Base-by-base conservation (phyloP, 1,284 basidiomycete genomes). In the Microbotryum violaceum region DNA sequence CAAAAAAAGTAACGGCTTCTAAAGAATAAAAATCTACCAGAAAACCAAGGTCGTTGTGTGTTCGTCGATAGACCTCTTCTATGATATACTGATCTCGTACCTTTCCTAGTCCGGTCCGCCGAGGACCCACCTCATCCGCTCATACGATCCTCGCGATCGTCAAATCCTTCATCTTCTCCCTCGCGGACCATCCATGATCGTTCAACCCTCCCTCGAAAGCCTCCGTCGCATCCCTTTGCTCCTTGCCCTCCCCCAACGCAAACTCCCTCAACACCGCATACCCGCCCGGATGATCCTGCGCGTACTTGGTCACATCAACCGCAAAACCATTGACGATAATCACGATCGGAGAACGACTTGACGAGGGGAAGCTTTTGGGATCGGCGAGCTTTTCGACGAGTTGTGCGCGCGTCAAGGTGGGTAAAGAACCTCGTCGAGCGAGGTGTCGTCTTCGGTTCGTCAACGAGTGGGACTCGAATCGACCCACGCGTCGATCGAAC, bases 181-280 rank as follows among this genome's bases (percentile, higher is more conserved):
- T 57, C 48, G 60, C 60, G n/a, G 42, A 48, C 60, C 60, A 62
- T 2, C 51, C 56, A 70, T 89, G 86, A 60, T 82, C 83, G 72
- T 89, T 89, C 70, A 87, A 75, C 16, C 85, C 85, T 16, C 86
- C 86, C 57, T 81, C 77, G 75, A 87, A 88, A 3, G 86, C 84
- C 79, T 79, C 81, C 16, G 80, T 80, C 0, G 84, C 83, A 61
- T 85, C 80, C 62, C 73, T 77, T 69, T 75, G 31, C 58, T 67
- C 61, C 29, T 57, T 27, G 23, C 23, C 50, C 37, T 55, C 27
- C 2, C 23, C 14, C 20, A 80, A 64, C 9, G 81, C 76, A 69
- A 81, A 83, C 60, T 76, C 76, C 8, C 79, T 76, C 8, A 85
- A 68, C 4, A 85, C 59, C 3, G 72, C 66, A 21, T 79, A 75